A percentile compares a stretch with the other conserved stretches of the same genome.
phyloP scores from a whole-genome alignment of 139 green algal species.

The Chlamydomonas applanata region DNA sequence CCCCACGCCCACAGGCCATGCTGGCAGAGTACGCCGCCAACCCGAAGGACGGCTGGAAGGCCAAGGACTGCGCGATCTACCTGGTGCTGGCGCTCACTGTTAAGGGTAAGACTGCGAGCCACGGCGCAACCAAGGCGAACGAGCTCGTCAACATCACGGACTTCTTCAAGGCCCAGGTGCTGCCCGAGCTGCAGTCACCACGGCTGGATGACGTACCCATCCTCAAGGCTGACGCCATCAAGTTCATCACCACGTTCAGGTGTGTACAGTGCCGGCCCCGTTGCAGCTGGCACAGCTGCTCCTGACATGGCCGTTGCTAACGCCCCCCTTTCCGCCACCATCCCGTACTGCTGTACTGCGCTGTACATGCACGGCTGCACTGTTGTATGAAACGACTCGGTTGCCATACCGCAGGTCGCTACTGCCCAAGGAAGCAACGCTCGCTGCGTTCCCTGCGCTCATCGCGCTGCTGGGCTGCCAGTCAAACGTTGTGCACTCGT shows the following conservation, averaged over 20 bases:
- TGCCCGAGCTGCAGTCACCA: conserved; percentile 77
- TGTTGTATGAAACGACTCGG: no score
- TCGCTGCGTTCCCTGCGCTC: conserved; percentile 68
- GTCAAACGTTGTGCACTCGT: conserved; percentile 94
- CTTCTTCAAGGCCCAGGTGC: conserved; percentile 81
- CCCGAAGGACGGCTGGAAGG: conserved; percentile 71
- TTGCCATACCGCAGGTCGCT: conserved; percentile 53
- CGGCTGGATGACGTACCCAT: conserved; percentile 71
- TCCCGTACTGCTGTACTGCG: no score
- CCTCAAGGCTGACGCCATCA: conserved; percentile 93
- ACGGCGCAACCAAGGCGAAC: conserved; percentile 88
- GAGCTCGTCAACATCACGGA: conserved; percentile 87
- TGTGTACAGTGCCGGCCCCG: neutral
- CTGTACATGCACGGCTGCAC: no score
- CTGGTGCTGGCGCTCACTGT: conserved; percentile 89
- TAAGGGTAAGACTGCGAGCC: conserved; percentile 64
- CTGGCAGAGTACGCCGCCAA: conserved; percentile 70
- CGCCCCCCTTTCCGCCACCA: no score
- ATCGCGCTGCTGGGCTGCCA: conserved; percentile 64
- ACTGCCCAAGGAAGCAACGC: conserved; percentile 67
- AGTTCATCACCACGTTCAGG: conserved; percentile 94
- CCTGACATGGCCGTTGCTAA: no score
- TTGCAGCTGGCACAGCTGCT: neutral
- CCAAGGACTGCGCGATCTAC: conserved; percentile 96
- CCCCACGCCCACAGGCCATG: conserved; percentile 15